Conservation (phyloP, 495 filamentous ascomycete species). For the Hyphodiscus hymeniophilus region DNA sequence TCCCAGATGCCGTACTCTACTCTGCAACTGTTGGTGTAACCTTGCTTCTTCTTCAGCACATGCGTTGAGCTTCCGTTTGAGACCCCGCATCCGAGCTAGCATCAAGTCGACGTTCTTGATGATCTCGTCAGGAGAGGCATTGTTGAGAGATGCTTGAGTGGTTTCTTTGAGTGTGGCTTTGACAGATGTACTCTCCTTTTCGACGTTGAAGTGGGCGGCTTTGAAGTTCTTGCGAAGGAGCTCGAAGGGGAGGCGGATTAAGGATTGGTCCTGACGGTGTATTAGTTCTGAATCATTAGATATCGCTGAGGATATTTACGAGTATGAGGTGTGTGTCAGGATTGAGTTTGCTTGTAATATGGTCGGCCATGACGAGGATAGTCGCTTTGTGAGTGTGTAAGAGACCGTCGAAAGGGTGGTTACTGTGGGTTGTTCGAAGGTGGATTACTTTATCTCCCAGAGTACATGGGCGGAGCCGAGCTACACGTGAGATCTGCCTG, state of each 20-base stretch:
- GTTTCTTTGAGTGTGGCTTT: slow-evolving; percentile 61
- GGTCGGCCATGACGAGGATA: slow-evolving; percentile 19
- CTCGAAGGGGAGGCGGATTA: slow-evolving; percentile 85
- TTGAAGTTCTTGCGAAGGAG: slow-evolving; percentile 91
- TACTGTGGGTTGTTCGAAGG: not conserved
- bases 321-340: slow-evolving; percentile 28
- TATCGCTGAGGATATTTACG: slow-evolving; percentile 7
- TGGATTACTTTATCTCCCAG: too few species aligned
- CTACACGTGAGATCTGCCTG: too few species aligned
- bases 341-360: slow-evolving; percentile 49
- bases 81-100: slow-evolving; percentile 70
- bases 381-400: not conserved
- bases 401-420: not conserved
- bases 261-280: slow-evolving; percentile 73
- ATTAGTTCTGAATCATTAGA: slow-evolving; percentile 33
- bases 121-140: slow-evolving; percentile 55
- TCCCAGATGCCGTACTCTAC: slow-evolving; percentile 71
- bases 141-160: slow-evolving; percentile 55
- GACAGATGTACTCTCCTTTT: slow-evolving; percentile 66
- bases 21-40: slow-evolving; percentile 62
- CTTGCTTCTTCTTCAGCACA: slow-evolving; percentile 70
- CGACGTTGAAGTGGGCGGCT: slow-evolving; percentile 69
- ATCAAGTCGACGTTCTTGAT: slow-evolving; percentile 73
- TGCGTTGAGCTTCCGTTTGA: slow-evolving; percentile 77
- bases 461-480: too few species aligned